Conservation (phyloP, 2,329 filamentous ascomycete species). For the Camillea tinctor region DNA sequence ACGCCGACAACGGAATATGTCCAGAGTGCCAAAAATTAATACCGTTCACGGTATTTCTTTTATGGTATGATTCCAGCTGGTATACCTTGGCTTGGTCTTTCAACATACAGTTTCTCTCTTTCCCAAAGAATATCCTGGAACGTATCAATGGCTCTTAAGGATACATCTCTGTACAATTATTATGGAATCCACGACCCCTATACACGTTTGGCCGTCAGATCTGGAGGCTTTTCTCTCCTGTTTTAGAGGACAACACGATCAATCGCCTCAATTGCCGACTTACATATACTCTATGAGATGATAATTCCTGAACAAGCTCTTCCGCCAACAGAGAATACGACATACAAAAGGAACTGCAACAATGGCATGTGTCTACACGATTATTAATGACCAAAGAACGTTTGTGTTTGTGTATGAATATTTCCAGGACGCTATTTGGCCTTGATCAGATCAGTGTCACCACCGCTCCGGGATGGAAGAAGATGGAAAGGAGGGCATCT, state of each 20-base stretch:
- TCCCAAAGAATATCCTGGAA: background rate
- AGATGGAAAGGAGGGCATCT: background rate
- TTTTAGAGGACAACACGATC: background rate
- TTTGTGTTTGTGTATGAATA: no score
- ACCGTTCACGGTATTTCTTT: background rate
- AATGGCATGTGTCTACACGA: no score
- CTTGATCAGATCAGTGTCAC: no score
- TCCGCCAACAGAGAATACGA: background rate
- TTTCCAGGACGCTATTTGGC: no score
- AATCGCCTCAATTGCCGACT: background rate
- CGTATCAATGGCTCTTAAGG: background rate
- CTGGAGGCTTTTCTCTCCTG: background rate
- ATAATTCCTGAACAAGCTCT: background rate
- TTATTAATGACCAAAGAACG: no score
- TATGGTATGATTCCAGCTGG: background rate
- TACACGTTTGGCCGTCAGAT: background rate
- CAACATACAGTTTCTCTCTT: background rate
- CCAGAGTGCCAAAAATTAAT: constrained; percentile 55
- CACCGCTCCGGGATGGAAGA: background rate
- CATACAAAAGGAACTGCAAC: background rate
- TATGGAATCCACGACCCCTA: background rate
- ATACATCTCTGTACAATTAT: background rate
- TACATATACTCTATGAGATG: background rate
- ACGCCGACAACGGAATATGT: constrained; percentile 69
- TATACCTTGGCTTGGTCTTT: background rate